These are phyloP conservation scores for Kwoniella sp. DNA, from an alignment of 768 basidiomycete genomes.

Conservation along the genomic window DNA sequence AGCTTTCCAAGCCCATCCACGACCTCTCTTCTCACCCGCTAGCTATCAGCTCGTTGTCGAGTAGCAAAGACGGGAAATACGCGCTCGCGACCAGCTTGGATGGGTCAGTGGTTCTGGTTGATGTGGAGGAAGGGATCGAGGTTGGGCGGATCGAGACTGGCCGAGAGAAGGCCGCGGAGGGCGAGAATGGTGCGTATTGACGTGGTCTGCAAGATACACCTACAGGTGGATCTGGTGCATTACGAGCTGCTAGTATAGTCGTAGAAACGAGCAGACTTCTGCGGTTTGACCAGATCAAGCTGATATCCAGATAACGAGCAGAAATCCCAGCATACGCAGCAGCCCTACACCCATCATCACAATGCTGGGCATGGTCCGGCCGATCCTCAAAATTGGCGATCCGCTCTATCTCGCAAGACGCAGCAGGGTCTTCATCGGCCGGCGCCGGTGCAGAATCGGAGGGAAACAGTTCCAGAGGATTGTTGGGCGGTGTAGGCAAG, in stretches of 20 bases:
- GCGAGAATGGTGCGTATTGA: slow-evolving; percentile 70
- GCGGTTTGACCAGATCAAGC: too few species aligned
- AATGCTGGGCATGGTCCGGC: slow-evolving; percentile 51
- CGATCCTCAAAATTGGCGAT: slow-evolving; percentile 48
- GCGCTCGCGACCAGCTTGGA: slow-evolving; percentile 82
- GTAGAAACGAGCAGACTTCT: too few species aligned
- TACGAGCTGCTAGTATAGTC: too few species aligned
- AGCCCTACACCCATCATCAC: slow-evolving; percentile 68
- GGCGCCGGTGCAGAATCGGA: slow-evolving; percentile 26
- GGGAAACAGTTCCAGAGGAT: slow-evolving; percentile 21
- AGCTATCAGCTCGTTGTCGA: slow-evolving; percentile 79
- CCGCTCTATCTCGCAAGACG: slow-evolving; percentile 25
- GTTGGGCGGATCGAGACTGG: slow-evolving; percentile 75
- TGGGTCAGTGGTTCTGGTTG: slow-evolving; percentile 76
- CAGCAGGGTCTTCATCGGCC: not conserved
- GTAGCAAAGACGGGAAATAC: slow-evolving; percentile 64
- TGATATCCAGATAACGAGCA: too few species aligned
- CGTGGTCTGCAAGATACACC: too few species aligned
- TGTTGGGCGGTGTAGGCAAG: slow-evolving; percentile 41
- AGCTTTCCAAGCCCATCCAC: slow-evolving; percentile 63
- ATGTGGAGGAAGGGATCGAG: slow-evolving; percentile 66
- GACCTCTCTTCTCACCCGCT: slow-evolving; percentile 76
- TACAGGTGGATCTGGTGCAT: too few species aligned
- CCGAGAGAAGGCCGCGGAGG: slow-evolving; percentile 62
- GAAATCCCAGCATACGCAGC: slow-evolving; percentile 73